Base-by-base conservation (phyloP, 2,329 filamentous ascomycete species). In the Beauveria asiatica region DNA sequence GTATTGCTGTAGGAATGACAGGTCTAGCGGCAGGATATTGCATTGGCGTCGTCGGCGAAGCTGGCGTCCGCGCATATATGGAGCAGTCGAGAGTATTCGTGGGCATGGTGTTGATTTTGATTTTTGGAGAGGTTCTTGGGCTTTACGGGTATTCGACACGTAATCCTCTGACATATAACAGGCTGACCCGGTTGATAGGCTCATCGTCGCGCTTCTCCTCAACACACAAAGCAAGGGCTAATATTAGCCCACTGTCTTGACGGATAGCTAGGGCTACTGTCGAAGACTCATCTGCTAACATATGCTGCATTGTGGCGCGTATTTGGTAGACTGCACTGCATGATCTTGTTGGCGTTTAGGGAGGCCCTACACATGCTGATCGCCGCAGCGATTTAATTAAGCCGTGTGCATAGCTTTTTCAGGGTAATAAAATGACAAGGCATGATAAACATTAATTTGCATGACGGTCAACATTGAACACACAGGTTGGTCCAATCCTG, bases 31-130 rank as follows among this genome's bases (percentile, higher is more conserved):
- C 94, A 62, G 94, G 94, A 58, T 99, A 97, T 77, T 90, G 92
- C 62, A 99, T 99, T 74, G 94, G 94, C 59, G 84, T 96, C 63
- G 93, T 99, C 23, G 94, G 94, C 66, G 95, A 99, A 77, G 88
- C 87, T 76, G 92, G 94, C 63, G 93, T 97, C 57, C 86, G 94
- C 68, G 87, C 92, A 61, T 97, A 95, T 78, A 96, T 99, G 92
- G 85, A 91, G 70, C 94, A 99, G 75, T 95, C 90, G 54, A 85
- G 93, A 64, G 89, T 99, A 66, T 99, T 97, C 68, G 94, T 99
- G 54, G 94, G 94, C 74, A 97, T 97, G 94, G 93, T 99, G 51
- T 78, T 99, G 69, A 97, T 97, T 67, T 83, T 97, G 64, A 99
- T 99, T 83, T 99, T 99, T 72, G 94, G 91, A 61, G 94, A 99